These are phyloP conservation scores for Aureobasidium zeae DNA, from an alignment of 2,329 filamentous ascomycete genomes.

Conservation along the genomic window DNA sequence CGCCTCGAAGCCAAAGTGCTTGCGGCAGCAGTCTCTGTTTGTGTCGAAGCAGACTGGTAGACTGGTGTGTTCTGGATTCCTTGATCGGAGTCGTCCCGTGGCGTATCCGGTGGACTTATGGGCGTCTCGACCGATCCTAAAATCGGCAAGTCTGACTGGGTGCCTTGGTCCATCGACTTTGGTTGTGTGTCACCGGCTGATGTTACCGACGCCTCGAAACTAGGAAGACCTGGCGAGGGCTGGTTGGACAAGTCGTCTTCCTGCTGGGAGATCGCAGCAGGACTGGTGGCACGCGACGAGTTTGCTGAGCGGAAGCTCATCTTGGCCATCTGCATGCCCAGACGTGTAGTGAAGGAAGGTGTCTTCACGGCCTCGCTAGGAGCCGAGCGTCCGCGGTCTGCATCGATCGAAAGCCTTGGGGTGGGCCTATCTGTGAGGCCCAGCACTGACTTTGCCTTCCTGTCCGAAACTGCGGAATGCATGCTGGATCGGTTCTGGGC, in stretches of 20 bases:
- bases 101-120: slow-evolving; percentile 20
- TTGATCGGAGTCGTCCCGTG: slow-evolving; percentile 18
- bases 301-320: not conserved
- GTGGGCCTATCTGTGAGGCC: slow-evolving; percentile 24
- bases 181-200: too few relatives aligned
- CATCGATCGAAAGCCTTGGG: not conserved
- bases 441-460: slow-evolving; percentile 39
- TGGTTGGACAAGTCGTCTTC: not conserved
- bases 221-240: not conserved
- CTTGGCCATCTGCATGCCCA: not conserved
- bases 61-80: slow-evolving; percentile 8
- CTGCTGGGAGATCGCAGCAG: slow-evolving; percentile 1
- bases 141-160: not conserved
- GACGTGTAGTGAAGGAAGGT: slow-evolving; percentile 1
- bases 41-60: slow-evolving; percentile 27
- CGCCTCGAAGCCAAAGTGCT: slow-evolving; percentile 2
- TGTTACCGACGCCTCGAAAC: not conserved
- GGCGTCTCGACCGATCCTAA: not conserved
- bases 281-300: slow-evolving; percentile 6
- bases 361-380: not conserved
- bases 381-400: not conserved
- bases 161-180: slow-evolving; percentile 2
- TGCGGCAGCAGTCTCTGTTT: slow-evolving; percentile 24
- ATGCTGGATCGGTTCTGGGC: slow-evolving; percentile 39
- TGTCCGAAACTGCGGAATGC: slow-evolving; percentile 14